These are phyloP conservation scores for Acacia concinna DNA, from an alignment of 331 rosid genomes.

Conservation along the genomic window DNA sequence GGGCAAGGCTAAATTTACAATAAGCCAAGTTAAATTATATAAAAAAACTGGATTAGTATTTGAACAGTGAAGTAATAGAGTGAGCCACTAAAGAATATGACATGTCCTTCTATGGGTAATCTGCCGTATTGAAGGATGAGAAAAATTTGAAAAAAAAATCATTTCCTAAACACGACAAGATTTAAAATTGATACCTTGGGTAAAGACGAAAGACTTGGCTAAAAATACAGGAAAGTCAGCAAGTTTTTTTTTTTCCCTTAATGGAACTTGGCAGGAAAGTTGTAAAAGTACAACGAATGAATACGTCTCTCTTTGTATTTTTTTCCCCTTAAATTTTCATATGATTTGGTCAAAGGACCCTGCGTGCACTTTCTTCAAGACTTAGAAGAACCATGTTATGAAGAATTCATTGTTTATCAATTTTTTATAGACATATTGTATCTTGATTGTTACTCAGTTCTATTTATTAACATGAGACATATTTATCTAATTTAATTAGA, in stretches of 20 bases:
- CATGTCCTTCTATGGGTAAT: not conserved
- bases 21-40: not conserved
- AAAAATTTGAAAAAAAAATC: not conserved
- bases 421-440: not conserved
- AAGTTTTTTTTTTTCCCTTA: not conserved
- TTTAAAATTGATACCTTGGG: not conserved
- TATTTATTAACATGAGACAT: no score
- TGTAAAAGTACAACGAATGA: not conserved
- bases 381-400: not conserved
- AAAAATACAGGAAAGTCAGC: not conserved
- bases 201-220: not conserved
- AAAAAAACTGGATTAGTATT: not conserved
- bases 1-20: not conserved
- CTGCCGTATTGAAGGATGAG: not conserved
- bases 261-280: not conserved
- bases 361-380: not conserved
- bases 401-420: not conserved
- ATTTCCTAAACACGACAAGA: not conserved
- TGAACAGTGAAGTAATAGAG: conserved; percentile 17
- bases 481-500: no score
- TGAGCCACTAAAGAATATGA: not conserved
- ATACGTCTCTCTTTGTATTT: accelerated
- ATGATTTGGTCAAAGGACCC: not conserved
- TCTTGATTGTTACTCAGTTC: no score
- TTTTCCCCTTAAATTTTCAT: not conserved